phyloP scores from a whole-genome alignment of 2,329 filamentous ascomycete species.

The Geosmithia putterillii region DNA sequence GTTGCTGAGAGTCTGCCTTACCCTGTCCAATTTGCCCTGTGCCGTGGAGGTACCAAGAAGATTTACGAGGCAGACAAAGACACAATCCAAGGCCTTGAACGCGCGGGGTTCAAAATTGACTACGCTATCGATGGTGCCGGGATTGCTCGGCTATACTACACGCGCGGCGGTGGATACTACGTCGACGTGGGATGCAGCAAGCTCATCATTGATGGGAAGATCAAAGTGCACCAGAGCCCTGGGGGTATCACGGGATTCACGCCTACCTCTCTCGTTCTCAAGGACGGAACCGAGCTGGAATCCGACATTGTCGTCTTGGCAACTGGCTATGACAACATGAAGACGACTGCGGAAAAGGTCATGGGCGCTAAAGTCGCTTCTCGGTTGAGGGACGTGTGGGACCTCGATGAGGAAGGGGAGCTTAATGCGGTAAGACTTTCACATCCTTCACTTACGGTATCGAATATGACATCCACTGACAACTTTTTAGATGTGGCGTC shows the following conservation, averaged over 20 bases:
- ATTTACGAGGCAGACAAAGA: slow-evolving; percentile 19
- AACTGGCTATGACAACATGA: slow-evolving; percentile 28
- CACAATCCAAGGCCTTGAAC: slow-evolving; percentile 29
- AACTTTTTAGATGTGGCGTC: slow-evolving; percentile 22
- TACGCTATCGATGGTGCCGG: slow-evolving; percentile 42
- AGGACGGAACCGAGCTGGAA: slow-evolving; percentile 20
- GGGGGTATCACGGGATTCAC: slow-evolving; percentile 19
- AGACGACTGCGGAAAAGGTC: slow-evolving; percentile 16
- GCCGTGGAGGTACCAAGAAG: slow-evolving; percentile 20
- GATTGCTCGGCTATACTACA: slow-evolving; percentile 49
- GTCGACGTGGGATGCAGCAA: slow-evolving; percentile 54
- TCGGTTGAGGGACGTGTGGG: slow-evolving; percentile 19
- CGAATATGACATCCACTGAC: neutral
- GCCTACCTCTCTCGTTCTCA: slow-evolving; percentile 9
- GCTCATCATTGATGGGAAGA: slow-evolving; percentile 43
- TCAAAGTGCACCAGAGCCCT: slow-evolving; percentile 5
- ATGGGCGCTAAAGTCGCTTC: slow-evolving; percentile 22
- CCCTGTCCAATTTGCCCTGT: slow-evolving; percentile 31
- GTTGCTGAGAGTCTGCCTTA: slow-evolving; percentile 30
- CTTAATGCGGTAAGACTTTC: slow-evolving; percentile 10
- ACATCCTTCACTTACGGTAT: neutral
- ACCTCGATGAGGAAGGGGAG: slow-evolving; percentile 21
- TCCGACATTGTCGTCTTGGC: slow-evolving; percentile 29
- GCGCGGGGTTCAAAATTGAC: slow-evolving; percentile 49
- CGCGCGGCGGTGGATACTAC: slow-evolving; percentile 57